phyloP scores from a whole-genome alignment of 768 basidiomycete species.

The Wakefieldia striispora region DNA sequence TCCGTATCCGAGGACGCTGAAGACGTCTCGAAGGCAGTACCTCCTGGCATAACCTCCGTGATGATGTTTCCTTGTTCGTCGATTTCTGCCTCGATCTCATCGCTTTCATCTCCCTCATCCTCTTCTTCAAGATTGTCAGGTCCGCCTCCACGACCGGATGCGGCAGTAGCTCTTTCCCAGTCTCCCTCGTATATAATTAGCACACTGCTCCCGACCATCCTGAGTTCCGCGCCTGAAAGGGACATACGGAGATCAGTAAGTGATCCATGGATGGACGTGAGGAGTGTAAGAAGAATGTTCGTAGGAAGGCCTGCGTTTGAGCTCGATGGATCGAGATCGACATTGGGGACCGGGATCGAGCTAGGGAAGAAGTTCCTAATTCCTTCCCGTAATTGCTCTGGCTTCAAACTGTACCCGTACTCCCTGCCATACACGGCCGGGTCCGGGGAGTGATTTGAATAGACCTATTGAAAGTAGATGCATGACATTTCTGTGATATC shows the following conservation, averaged over 20 bases:
- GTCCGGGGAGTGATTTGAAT: slow-evolving; percentile 55
- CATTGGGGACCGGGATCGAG: slow-evolving; percentile 16
- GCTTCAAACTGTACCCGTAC: slow-evolving; percentile 76
- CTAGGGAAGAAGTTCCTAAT: slow-evolving; percentile 78
- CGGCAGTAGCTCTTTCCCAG: slow-evolving; percentile 35
- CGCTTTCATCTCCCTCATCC: slow-evolving; percentile 38
- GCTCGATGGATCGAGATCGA: slow-evolving; percentile 10
- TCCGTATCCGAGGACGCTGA: slow-evolving; percentile 38
- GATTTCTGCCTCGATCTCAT: slow-evolving; percentile 37
- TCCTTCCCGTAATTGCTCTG: slow-evolving; percentile 70
- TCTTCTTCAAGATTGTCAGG: slow-evolving; percentile 5
- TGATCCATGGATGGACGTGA: slow-evolving; percentile 52
- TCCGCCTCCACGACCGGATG: slow-evolving; percentile 36
- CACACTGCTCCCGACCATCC: slow-evolving; percentile 81
- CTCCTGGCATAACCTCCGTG: slow-evolving; percentile 19
- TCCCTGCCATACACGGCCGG: slow-evolving; percentile 65
- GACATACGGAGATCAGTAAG: slow-evolving; percentile 49
- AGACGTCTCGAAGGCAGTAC: slow-evolving; percentile 16
- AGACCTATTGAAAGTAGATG: slow-evolving; percentile 50
- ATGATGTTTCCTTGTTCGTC: slow-evolving; percentile 27
- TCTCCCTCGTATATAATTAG: slow-evolving; percentile 80
- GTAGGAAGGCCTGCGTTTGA: slow-evolving; percentile 51
- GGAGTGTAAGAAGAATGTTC: slow-evolving; percentile 52
- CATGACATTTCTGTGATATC: not conserved
- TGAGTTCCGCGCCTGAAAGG: slow-evolving; percentile 57